Evolutionary conservation across 2,329 filamentous ascomycete genomes (phyloP).

Genomic region (Nemania diffusa): DNA sequence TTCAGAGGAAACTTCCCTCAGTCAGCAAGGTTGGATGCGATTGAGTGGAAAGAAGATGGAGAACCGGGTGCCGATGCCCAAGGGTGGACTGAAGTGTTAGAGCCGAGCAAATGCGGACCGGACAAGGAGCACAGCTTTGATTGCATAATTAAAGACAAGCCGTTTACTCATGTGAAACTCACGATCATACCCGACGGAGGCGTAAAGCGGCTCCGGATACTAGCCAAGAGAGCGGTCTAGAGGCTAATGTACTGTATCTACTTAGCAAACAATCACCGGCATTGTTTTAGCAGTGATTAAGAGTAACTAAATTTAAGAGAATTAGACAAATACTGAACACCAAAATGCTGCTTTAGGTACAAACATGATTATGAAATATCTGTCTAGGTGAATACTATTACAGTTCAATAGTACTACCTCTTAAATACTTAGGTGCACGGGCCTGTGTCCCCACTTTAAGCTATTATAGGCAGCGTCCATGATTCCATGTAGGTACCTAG

Average conservation of each 20-base stretch:
- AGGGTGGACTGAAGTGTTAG: conserved; percentile 74
- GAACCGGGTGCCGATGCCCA: conserved; percentile 67
- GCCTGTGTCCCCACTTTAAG: background rate
- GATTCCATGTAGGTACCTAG: too few relatives aligned
- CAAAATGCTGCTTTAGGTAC: too few relatives aligned
- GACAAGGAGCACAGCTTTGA: conserved; percentile 77
- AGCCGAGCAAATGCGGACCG: conserved; percentile 74
- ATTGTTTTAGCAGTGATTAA: background rate
- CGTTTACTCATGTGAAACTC: conserved; percentile 86
- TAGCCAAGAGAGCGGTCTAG: conserved; percentile 67
- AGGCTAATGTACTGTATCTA: background rate
- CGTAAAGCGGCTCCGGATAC: conserved; percentile 85
- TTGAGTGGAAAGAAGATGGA: conserved; percentile 64
- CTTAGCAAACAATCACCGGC: background rate
- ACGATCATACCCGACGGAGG: conserved; percentile 94
- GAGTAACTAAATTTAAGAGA: background rate
- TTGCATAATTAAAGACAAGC: conserved; percentile 64
- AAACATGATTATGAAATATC: too few relatives aligned
- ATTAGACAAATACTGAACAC: background rate
- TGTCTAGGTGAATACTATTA: too few relatives aligned
- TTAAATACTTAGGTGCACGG: background rate
- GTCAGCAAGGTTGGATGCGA: conserved; percentile 73
- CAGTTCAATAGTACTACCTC: too few relatives aligned
- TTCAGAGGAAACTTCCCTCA: conserved; percentile 88
- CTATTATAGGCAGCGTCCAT: background rate